phyloP scores from a whole-genome alignment of 495 filamentous ascomycete species.

The Glonium stellatum region DNA sequence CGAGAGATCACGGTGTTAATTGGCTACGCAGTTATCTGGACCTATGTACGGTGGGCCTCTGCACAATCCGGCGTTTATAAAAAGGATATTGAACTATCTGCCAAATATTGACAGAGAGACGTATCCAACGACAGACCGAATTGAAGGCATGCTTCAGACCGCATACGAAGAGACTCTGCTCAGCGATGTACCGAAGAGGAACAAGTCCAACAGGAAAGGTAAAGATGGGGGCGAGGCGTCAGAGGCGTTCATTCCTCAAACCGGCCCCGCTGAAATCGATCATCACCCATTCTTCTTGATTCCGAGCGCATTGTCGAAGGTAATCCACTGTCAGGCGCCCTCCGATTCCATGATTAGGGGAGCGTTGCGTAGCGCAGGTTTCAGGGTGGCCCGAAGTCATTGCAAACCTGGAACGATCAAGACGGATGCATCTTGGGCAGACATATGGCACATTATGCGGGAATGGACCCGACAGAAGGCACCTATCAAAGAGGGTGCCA shows the following conservation, averaged over 20 bases:
- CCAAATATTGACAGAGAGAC: constrained; percentile 51
- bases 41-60: constrained; percentile 93
- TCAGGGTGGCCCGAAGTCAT: constrained; percentile 74
- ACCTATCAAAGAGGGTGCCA: constrained; percentile 60
- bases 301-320: constrained; percentile 61
- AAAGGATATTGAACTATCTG: constrained; percentile 62
- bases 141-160: constrained; percentile 85
- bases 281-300: constrained; percentile 80
- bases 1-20: not conserved
- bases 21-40: constrained; percentile 50
- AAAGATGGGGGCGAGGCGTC: constrained; percentile 9
- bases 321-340: constrained; percentile 70
- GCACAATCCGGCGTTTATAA: constrained; percentile 74
- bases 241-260: constrained; percentile 11
- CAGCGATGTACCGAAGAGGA: not conserved
- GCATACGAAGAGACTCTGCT: constrained; percentile 65
- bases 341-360: constrained; percentile 66
- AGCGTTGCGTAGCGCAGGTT: constrained; percentile 72
- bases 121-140: constrained; percentile 71
- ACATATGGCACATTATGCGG: constrained; percentile 89
- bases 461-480: constrained; percentile 77
- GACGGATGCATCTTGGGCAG: constrained; percentile 81
- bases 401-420: constrained; percentile 80
- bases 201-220: not conserved
- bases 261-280: constrained; percentile 42